Evolutionary conservation across 2,329 filamentous ascomycete species (phyloP).

Genomic region (Zymoseptoria brevis): DNA sequence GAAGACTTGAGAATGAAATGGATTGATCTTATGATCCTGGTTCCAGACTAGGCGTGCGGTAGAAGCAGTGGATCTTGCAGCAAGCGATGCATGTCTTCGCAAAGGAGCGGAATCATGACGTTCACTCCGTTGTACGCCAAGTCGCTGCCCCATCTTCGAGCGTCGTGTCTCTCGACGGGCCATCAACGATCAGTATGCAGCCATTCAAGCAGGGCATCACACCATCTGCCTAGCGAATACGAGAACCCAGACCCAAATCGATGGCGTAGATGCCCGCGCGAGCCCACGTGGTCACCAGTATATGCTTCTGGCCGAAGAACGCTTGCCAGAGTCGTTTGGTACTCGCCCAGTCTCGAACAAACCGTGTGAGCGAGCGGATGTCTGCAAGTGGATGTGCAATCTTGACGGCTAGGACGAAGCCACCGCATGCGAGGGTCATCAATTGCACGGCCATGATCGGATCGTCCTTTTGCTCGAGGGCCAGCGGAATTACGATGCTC

Average conservation of each 20-base stretch:
- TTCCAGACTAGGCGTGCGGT: background rate
- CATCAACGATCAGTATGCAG: constrained; percentile 3
- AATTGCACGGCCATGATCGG: constrained; percentile 5
- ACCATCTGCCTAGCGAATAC: constrained; percentile 4
- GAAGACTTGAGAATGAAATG: background rate
- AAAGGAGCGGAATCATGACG: constrained; percentile 1
- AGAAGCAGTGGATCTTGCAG: constrained; percentile 2
- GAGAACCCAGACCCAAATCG: constrained; percentile 1
- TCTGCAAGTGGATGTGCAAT: constrained; percentile 8
- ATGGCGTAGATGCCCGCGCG: constrained; percentile 3
- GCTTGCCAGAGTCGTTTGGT: constrained; percentile 5
- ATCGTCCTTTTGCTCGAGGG: background rate
- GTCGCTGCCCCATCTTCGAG: background rate
- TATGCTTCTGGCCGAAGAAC: constrained; percentile 2
- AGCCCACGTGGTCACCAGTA: constrained; percentile 5
- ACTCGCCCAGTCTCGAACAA: constrained; percentile 5
- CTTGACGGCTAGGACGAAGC: constrained; percentile 3
- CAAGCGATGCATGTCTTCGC: constrained; percentile 4
- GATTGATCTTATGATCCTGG: background rate
- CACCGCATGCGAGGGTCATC: constrained; percentile 3
- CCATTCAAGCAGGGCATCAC: constrained; percentile 4
- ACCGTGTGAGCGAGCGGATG: background rate
- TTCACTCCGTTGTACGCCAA: constrained; percentile 5
- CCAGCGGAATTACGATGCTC: constrained; percentile 1
- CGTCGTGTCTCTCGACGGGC: background rate